These are phyloP conservation scores for Meyerozyma carpophila DNA, from an alignment of 1,139 yeast species.

Conservation along the genomic window DNA sequence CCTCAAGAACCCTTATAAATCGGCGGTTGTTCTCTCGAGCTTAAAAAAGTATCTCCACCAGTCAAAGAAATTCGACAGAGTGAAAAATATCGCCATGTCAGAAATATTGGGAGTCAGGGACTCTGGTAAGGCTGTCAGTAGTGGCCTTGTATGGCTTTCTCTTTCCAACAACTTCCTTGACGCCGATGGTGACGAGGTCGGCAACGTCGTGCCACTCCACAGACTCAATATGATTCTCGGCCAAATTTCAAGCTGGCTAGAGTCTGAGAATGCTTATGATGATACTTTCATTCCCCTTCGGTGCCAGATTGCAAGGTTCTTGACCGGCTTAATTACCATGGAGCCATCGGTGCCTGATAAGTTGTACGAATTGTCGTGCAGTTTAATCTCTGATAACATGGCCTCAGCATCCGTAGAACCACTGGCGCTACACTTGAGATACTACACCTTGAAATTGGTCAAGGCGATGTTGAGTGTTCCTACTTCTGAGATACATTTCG, in stretches of 20 bases:
- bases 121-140: slow-evolving; percentile 27
- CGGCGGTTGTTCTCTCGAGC: slow-evolving; percentile 34
- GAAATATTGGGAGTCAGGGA: slow-evolving; percentile 54
- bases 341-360: slow-evolving; percentile 21
- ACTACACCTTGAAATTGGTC: slow-evolving; percentile 43
- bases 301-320: slow-evolving; percentile 46
- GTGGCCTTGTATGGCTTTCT: slow-evolving; percentile 44
- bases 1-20: slow-evolving; percentile 27
- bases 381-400: slow-evolving; percentile 48
- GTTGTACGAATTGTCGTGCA: slow-evolving; percentile 28
- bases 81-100: slow-evolving; percentile 60
- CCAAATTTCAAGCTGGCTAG: slow-evolving; percentile 52
- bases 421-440: slow-evolving; percentile 38
- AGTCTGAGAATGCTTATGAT: slow-evolving; percentile 58
- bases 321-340: slow-evolving; percentile 22
- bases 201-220: slow-evolving; percentile 43
- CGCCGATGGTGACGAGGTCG: slow-evolving; percentile 19
- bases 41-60: slow-evolving; percentile 27
- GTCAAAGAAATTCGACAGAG: slow-evolving; percentile 37
- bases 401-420: slow-evolving; percentile 38
- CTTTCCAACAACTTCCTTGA: slow-evolving; percentile 46
- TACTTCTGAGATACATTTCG: slow-evolving; percentile 14
- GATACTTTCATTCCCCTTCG: slow-evolving; percentile 46
- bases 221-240: slow-evolving; percentile 56
- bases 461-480: slow-evolving; percentile 20